Conservation (phyloP, 441 rosid species). For the Sinapis alba region DNA sequence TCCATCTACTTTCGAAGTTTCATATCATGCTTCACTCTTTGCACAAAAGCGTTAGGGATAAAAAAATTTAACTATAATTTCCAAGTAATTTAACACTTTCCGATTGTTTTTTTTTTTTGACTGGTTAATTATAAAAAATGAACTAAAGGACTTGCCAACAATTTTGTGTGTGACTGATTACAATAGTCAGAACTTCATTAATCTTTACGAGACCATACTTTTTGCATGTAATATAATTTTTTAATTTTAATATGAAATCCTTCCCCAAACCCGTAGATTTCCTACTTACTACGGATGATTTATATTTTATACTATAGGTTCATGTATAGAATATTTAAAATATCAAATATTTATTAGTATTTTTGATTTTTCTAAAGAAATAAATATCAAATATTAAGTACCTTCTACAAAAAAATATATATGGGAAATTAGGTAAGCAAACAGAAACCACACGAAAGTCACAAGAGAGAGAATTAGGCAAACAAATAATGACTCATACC, state of each 20-base stretch:
- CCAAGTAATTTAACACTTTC: neutral
- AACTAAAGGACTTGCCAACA: neutral
- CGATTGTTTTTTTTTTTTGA: neutral
- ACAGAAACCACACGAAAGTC: constrained; percentile 28
- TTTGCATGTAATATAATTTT: too few relatives aligned
- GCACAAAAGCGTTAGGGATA: neutral
- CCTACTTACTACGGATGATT: neutral
- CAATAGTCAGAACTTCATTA: too few relatives aligned
- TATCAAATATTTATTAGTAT: too few relatives aligned
- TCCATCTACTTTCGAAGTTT: constrained; percentile 1
- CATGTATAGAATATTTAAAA: too few relatives aligned
- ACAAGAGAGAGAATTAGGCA: constrained; percentile 30
- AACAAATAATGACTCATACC: constrained; percentile 32
- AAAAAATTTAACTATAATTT: neutral
- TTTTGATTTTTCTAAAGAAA: too few relatives aligned
- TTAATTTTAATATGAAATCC: too few relatives aligned
- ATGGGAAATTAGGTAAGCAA: constrained; percentile 32
- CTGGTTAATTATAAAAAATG: neutral
- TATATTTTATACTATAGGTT: neutral
- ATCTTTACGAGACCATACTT: too few relatives aligned
- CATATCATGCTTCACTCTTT: neutral
- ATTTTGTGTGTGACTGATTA: neutral
- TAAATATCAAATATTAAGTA: too few relatives aligned
- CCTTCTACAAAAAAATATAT: neutral
- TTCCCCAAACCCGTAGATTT: neutral